Evolutionary conservation across 495 filamentous ascomycete species (phyloP).

Genomic region (Patellaria atrata): DNA sequence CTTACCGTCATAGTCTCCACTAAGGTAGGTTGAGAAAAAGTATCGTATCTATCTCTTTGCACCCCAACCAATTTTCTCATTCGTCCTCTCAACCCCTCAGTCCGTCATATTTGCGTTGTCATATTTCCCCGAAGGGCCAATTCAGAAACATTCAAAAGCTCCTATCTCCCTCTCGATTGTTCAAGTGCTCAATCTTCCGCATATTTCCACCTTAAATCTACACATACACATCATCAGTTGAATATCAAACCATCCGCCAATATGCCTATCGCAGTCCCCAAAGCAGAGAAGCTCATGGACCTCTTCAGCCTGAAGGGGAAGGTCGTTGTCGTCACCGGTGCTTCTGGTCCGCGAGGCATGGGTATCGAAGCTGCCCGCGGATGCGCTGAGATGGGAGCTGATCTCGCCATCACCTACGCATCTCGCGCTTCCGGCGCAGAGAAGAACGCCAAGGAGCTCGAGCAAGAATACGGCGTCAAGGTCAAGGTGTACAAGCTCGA

Average conservation of each 20-base stretch:
- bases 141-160: too few relatives aligned
- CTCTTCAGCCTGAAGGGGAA: conserved; percentile 61
- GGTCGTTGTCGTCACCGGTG: conserved; percentile 56
- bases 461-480: conserved; percentile 47
- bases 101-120: too few relatives aligned
- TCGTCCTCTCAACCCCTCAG: too few relatives aligned
- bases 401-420: conserved; percentile 53
- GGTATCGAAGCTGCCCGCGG: conserved; percentile 61
- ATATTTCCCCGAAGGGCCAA: too few relatives aligned
- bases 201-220: too few relatives aligned
- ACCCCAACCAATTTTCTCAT: too few relatives aligned
- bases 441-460: conserved; percentile 48
- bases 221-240: conserved; percentile 3
- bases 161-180: too few relatives aligned
- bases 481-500: conserved; percentile 50
- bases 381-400: conserved; percentile 57
- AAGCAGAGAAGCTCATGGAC: conserved; percentile 43
- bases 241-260: conserved; percentile 7
- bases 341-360: conserved; percentile 53
- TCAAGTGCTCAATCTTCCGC: too few relatives aligned
- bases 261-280: conserved; percentile 45
- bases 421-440: conserved; percentile 46
- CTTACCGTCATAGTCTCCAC: too few relatives aligned
- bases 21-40: too few relatives aligned
- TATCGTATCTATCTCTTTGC: too few relatives aligned